Conservation (phyloP, 1,284 basidiomycete species). For the Malassezia vespertilionis region DNA sequence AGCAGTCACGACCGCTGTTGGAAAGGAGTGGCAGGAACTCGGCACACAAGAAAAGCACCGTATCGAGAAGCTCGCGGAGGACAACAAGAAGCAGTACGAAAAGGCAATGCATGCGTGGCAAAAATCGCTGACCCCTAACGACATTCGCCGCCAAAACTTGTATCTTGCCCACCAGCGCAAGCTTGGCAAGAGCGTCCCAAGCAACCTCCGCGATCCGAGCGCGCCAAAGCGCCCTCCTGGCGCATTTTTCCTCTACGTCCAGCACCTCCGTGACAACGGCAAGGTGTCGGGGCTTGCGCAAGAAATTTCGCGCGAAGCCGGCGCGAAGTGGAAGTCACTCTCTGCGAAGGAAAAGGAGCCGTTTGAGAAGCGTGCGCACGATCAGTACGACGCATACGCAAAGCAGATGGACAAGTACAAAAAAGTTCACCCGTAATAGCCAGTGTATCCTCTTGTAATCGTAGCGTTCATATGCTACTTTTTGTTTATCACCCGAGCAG, state of each 20-base stretch:
- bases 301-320: conserved; percentile 24
- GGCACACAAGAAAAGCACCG: conserved; percentile 17
- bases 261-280: conserved; percentile 25
- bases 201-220: conserved; percentile 28
- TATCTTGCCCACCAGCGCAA: conserved; percentile 33
- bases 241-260: conserved; percentile 36
- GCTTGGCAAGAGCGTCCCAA: conserved; percentile 25
- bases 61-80: conserved; percentile 26
- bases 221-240: conserved; percentile 33
- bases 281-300: conserved; percentile 18
- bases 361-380: conserved; percentile 25
- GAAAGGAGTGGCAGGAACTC: conserved; percentile 31
- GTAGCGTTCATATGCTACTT: too few relatives aligned
- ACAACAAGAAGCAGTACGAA: conserved; percentile 29
- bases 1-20: conserved; percentile 24
- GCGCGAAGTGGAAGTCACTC: conserved; percentile 31
- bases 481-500: too few relatives aligned
- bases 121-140: conserved; percentile 31
- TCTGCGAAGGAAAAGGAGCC: conserved; percentile 25
- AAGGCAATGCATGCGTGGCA: conserved; percentile 32
- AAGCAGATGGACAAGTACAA: conserved; percentile 27
- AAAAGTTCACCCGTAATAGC: too few relatives aligned
- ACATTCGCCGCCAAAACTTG: conserved; percentile 39
- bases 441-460: too few relatives aligned
- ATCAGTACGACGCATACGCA: conserved; percentile 25